Base-by-base conservation (phyloP, 2,329 filamentous ascomycete genomes). In the Alternaria sp. region DNA sequence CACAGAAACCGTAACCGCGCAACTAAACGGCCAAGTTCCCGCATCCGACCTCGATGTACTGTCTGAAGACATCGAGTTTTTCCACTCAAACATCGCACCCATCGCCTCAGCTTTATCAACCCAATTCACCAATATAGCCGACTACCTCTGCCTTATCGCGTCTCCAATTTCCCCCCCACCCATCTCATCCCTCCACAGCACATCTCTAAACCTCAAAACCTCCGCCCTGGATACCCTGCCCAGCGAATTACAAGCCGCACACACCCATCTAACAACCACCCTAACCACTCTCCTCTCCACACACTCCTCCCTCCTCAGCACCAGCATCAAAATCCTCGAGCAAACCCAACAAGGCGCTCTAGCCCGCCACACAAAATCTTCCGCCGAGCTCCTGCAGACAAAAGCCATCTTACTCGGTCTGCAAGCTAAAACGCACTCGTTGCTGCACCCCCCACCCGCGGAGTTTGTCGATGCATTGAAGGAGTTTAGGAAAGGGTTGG, bases 321-420 rank as follows among this genome's bases (percentile, higher is more conserved):
- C 73, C n/a, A 69, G 73, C 43, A 81, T 85, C 52, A 76, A 75
- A 15, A 77, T 80, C 32, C 77, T 85, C 8, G 83, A 85, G 68
- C 83, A 84, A 63, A 83, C 79, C 0, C 79, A 83, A 36, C 82
- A 85, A 65, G 83, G 83, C 52, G 73, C 79, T 4, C 70, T 84
- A 1, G 73, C 82, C 1, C 76, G 83, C 1, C 73, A 75, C 45
- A 77, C 78, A 3, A 80, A 80, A 59, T 78, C 83, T 1, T 77
- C 80, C 55, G 81, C 83, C 1, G 83, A 84, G 40, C 80, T 81
- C 44, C 68, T 84, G 0, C 77, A 78, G 9, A 70, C 76, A 2
- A 80, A 83, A 15, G 82, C 82, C 10, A 77, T 77, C 21, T 76
- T 81, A 15, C 77, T 85, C 63, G 76, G 77, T 11, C 67, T 81